Evolutionary conservation across 2,329 filamentous ascomycete species (phyloP), one percentile per base, ranked within the genome.

Genomic region (Penicillium sp.): DNA sequence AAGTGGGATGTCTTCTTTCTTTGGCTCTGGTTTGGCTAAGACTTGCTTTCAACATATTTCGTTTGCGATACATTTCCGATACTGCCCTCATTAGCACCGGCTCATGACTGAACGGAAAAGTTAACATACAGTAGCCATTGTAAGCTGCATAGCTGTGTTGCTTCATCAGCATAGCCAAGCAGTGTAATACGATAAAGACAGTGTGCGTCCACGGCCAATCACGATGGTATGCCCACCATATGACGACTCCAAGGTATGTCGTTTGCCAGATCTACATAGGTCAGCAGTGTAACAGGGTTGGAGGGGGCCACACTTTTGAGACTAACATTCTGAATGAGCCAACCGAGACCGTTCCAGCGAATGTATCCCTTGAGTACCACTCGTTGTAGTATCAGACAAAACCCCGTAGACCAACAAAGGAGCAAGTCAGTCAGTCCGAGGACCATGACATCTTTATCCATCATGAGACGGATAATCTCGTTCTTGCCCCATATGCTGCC

Each of bases 141-240:
- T 91, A 92, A 64, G 90, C 91, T 5, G 87, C 82, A 67, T 90
- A 92, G 19, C 62, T 65, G 33, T 65, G 90, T 73, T 91, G 88
- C 76, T 93, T 93, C 90, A 92, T 92, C 25, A 92, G 70, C 81
- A 92, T 88, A 3, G 89, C 84, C 54, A 92, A 76, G 15, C 85
- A 85, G 68, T 92, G 89, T 19, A 92, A 76, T 10, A 65, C 60
- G 43, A 90, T 89, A 71, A 89, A 91, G 19, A 91, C 87, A 2
- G 88, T 90, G 67, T 91, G 89, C 15, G 89, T 90, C 90, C 90
- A 92, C 1, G 89, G 87, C 90, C 89, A 93, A 50, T 91, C 84
- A 5, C 89, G 82, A 67, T 86, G 81, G 49, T 88, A 81, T 0
- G 88, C 87, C 76, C 88, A 84, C 50, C 81, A 83, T 5, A 92